These are phyloP conservation scores for Glonium stellatum DNA, from an alignment of 495 filamentous ascomycete genomes.

Conservation along the genomic window DNA sequence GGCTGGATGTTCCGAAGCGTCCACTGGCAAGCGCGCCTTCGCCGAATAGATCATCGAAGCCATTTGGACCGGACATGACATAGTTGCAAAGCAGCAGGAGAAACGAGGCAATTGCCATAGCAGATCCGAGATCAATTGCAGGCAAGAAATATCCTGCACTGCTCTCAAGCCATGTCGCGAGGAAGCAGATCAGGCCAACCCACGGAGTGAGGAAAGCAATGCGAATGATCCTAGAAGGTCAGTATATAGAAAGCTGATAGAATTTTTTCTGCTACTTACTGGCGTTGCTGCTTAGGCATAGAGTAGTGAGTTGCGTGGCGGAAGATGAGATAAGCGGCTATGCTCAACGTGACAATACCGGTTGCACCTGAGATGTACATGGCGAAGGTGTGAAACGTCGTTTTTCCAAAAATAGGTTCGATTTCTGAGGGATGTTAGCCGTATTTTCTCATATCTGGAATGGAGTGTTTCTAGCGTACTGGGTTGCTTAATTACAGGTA, in stretches of 20 bases:
- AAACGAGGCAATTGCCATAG: conserved; percentile 13
- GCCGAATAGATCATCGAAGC: conserved; percentile 18
- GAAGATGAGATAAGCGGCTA: conserved; percentile 3
- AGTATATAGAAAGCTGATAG: too few relatives aligned
- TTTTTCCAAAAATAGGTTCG: conserved; percentile 1
- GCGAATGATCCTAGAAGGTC: too few relatives aligned
- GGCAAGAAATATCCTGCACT: too few relatives aligned
- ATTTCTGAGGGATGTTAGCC: too few relatives aligned
- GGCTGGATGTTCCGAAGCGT: conserved; percentile 6
- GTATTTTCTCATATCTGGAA: too few relatives aligned
- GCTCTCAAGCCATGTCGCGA: too few relatives aligned
- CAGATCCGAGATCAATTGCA: conserved; percentile 14
- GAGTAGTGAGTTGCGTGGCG: conserved; percentile 17
- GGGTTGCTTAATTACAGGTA: too few relatives aligned
- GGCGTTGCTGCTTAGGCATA: conserved; percentile 19
- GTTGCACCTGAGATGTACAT: conserved; percentile 14
- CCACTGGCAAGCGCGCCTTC: conserved; percentile 6
- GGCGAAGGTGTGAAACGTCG: conserved; percentile 14
- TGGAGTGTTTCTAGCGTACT: too few relatives aligned
- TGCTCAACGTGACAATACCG: conserved; percentile 2
- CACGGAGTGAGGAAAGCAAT: too few relatives aligned
- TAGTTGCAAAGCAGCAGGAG: conserved; percentile 18
- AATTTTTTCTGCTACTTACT: too few relatives aligned
- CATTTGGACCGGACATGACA: conserved; percentile 4
- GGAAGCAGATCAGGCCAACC: too few relatives aligned